Base-by-base conservation (phyloP, 1,139 yeast species). In the Citeromyces siamensis region DNA sequence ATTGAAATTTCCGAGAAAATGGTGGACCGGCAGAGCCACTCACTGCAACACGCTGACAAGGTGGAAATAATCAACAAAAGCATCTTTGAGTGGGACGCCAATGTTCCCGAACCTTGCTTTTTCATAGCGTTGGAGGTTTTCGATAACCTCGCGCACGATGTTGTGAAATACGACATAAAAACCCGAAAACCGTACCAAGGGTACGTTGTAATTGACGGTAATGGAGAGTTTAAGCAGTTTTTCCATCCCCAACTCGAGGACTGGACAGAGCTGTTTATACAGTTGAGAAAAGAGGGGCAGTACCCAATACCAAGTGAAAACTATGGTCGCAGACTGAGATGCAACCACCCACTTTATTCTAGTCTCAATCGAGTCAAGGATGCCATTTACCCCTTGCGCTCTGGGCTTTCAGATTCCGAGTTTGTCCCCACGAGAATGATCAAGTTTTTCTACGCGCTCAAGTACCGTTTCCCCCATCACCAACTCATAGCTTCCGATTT, bases 61-160 rank as follows among this genome's bases (percentile, higher is more conserved):
- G 73, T 83, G 22, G 72, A 69, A 43, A 68, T 84, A 41, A 69
- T 79, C 50, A 82, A 84, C 56, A 68, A 75, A 51, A 79, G 88
- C 23, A 77, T 84, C 13, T 74, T 84, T 46, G 79, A 77, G 18
- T 85, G 95, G 94, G 64, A 71, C 39, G 60, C 64, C 19, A 55
- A 59, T 2, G 80, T 80, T 2, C 60, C 64, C 2, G 80, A 80
- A 33, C 88, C 88, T 1, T 81, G 94, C 46, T 84, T 75, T 51
- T 78, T 84, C 46, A 65, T 84, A 38, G 94, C 93, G 0, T 59
- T 83, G 41, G 95, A 85, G 51, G 94, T 85, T 21, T 75, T 85
- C 54, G 94, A 84, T 55, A 85, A 83, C 48, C 74, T 85, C 46
- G 70, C 94, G 3, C 95, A 84, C 54, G 95, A 84, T 52, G 71